Conservation (phyloP, 2,329 filamentous ascomycete species). For the Colletotrichum plurivorum region DNA sequence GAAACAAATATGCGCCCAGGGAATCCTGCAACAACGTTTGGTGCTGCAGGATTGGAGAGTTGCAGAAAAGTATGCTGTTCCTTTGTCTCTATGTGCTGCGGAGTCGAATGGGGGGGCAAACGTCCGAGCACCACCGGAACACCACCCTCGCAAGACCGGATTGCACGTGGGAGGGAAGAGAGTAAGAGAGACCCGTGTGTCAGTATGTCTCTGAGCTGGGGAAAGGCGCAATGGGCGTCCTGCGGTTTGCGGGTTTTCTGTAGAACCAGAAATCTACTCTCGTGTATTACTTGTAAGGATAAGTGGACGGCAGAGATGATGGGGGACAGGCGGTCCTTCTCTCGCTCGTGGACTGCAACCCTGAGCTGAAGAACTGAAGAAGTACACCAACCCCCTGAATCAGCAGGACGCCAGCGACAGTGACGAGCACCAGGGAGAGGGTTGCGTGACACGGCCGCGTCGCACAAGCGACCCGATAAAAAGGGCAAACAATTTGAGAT, state of each 20-base stretch:
- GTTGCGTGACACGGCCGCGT: conserved; percentile 16
- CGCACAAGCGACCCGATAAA: background rate
- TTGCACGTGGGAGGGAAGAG: background rate
- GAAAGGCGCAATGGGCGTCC: background rate
- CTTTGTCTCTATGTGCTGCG: too few relatives aligned
- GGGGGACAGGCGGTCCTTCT: too few relatives aligned
- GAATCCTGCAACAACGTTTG: conserved; percentile 8
- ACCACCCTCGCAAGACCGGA: conserved; percentile 1
- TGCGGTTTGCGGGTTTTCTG: background rate
- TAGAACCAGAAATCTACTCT: background rate
- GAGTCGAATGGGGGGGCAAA: conserved; percentile 3
- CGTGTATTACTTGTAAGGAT: too few relatives aligned
- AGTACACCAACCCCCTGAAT: too few relatives aligned
- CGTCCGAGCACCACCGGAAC: conserved; percentile 10
- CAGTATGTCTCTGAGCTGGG: background rate
- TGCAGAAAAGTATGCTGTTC: conserved; percentile 2
- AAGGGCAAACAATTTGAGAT: conserved; percentile 31
- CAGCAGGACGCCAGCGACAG: too few relatives aligned
- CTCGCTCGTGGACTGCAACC: conserved; percentile 13
- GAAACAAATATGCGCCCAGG: background rate
- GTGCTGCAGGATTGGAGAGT: conserved; percentile 9
- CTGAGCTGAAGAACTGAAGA: conserved; percentile 17
- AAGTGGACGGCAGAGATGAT: too few relatives aligned
- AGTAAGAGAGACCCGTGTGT: background rate
- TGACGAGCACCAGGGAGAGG: too few relatives aligned